Percentiles rank a stretch among this genome's conserved stretches.
Conservation (phyloP, 2,329 filamentous ascomycete genomes). For the Polytolypa hystricis region DNA sequence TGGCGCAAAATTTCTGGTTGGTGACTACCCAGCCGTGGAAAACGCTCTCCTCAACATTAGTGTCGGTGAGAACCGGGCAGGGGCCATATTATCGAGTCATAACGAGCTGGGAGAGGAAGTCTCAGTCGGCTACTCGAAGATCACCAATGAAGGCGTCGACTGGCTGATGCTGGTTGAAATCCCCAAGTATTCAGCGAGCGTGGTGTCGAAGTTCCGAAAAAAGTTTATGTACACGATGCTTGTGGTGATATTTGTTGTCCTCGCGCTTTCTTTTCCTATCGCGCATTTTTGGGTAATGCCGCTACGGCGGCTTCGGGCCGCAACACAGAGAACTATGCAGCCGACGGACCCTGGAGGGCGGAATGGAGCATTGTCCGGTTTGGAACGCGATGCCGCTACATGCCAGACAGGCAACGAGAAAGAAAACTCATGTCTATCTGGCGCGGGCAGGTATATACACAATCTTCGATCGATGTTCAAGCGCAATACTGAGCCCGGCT, state of each 20-base stretch:
- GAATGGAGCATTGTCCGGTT: conserved; percentile 10
- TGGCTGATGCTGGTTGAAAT: conserved; percentile 81
- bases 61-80: conserved; percentile 51
- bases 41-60: conserved; percentile 47
- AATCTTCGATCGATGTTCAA: too few relatives aligned
- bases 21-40: conserved; percentile 51
- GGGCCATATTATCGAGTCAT: conserved; percentile 53
- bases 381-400: too few relatives aligned
- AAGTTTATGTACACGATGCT: conserved; percentile 80
- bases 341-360: conserved; percentile 32
- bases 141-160: conserved; percentile 56
- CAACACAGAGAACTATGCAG: conserved; percentile 61
- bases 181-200: conserved; percentile 57
- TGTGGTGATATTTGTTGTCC: conserved; percentile 61
- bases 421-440: too few relatives aligned
- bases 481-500: too few relatives aligned
- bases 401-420: too few relatives aligned
- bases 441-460: too few relatives aligned
- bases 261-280: conserved; percentile 63
- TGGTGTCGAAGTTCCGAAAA: conserved; percentile 63
- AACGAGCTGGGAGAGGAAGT: conserved; percentile 64
- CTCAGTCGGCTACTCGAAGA: conserved; percentile 68
- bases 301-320: conserved; percentile 62
- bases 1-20: conserved; percentile 47
- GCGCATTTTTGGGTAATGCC: conserved; percentile 74